Evolutionary conservation across 2,329 filamentous ascomycete genomes (phyloP).

Genomic region (Sarocladium strictum): DNA sequence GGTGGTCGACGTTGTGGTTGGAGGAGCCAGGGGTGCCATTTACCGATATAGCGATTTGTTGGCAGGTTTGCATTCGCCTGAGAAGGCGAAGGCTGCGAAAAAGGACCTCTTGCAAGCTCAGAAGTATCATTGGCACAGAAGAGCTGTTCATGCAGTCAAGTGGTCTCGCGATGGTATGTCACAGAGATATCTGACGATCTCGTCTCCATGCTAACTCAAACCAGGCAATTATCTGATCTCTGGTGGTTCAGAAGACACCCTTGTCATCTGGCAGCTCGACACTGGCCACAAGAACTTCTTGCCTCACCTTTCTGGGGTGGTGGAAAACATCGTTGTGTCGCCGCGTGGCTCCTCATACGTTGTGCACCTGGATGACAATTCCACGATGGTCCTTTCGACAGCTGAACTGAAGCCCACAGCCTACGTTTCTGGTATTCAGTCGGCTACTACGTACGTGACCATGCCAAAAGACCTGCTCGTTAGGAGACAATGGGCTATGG

Average conservation of each 20-base stretch:
- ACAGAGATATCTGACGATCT: not conserved
- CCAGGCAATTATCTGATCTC: conserved; percentile 89
- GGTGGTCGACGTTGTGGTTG: conserved; percentile 69
- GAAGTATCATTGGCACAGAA: conserved; percentile 86
- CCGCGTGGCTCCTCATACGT: conserved; percentile 74
- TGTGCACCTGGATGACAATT: conserved; percentile 86
- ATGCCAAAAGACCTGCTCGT: conserved; percentile 48
- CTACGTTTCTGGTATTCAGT: conserved; percentile 79
- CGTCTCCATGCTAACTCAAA: conserved; percentile 23
- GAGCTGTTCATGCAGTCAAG: conserved; percentile 75
- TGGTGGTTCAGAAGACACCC: conserved; percentile 80
- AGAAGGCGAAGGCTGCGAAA: conserved; percentile 32
- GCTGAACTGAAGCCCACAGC: conserved; percentile 79
- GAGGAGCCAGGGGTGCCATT: conserved; percentile 70
- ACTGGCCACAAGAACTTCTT: conserved; percentile 77
- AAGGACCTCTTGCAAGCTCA: conserved; percentile 48
- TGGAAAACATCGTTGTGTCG: conserved; percentile 81
- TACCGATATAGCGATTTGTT: conserved; percentile 76
- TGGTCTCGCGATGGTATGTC: conserved; percentile 81
- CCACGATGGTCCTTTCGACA: conserved; percentile 82
- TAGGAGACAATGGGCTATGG: conserved; percentile 41
- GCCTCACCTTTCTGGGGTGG: conserved; percentile 81
- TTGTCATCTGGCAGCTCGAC: conserved; percentile 91
- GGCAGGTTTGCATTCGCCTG: conserved; percentile 43
- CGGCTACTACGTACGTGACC: conserved; percentile 43